phyloP scores from a whole-genome alignment of 2,329 filamentous ascomycete genomes.

The Hypomyces perniciosus region DNA sequence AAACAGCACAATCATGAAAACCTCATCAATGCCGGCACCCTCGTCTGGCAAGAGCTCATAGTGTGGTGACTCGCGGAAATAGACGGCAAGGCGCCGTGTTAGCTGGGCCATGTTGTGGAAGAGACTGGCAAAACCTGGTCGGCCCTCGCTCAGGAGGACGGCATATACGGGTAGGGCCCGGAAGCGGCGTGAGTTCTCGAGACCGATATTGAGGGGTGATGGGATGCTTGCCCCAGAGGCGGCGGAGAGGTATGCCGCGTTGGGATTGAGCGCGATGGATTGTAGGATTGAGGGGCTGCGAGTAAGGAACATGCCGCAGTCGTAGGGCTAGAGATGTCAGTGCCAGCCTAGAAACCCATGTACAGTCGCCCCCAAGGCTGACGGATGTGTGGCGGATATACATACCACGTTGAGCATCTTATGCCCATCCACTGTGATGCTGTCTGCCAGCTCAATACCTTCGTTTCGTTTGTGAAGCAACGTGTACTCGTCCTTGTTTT shows the following conservation, averaged over 20 bases:
- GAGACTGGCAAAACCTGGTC: conserved; percentile 61
- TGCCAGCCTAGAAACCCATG: conserved; percentile 8
- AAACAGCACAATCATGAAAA: conserved; percentile 67
- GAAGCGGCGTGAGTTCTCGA: conserved; percentile 90
- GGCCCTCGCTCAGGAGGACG: conserved; percentile 68
- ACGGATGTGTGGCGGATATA: conserved; percentile 14
- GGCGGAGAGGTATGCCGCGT: conserved; percentile 69
- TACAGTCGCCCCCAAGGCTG: not conserved
- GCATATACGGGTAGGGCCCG: conserved; percentile 86
- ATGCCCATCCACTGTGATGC: conserved; percentile 80
- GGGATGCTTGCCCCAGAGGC: conserved; percentile 46
- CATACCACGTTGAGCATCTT: conserved; percentile 84
- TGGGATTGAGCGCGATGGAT: conserved; percentile 72
- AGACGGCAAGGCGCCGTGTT: conserved; percentile 60
- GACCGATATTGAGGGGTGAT: conserved; percentile 79
- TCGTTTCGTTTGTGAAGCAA: conserved; percentile 43
- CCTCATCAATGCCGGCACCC: conserved; percentile 41
- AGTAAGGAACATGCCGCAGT: conserved; percentile 85
- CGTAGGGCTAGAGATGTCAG: conserved; percentile 59
- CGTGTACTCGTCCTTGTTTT: conserved; percentile 49
- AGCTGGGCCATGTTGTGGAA: conserved; percentile 67
- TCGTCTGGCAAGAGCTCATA: conserved; percentile 62
- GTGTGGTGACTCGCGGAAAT: conserved; percentile 52
- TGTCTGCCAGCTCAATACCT: conserved; percentile 77
- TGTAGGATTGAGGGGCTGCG: conserved; percentile 52